Evolutionary conservation across 177 flowering plant genomes (phyloP).

Genomic region (Vitis hybrid): DNA sequence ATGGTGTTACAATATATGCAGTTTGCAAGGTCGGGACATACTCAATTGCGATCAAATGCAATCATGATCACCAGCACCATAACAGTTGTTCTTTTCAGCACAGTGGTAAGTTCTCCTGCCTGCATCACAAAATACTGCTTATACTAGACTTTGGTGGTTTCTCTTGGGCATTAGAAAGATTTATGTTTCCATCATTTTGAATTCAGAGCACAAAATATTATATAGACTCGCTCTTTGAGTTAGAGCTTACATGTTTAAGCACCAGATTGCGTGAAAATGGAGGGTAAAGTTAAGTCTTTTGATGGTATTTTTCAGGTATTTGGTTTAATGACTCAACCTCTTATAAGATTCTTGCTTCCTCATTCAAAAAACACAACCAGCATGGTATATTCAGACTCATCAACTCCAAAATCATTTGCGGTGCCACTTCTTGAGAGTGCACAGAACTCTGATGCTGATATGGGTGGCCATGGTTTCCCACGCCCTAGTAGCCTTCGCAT

Average conservation of each 20-base stretch:
- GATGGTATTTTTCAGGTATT: conserved; percentile 33
- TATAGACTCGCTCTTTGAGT: not conserved
- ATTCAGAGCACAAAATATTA: not conserved
- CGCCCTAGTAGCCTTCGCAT: conserved; percentile 44
- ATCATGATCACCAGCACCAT: conserved; percentile 67
- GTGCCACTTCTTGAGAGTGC: conserved; percentile 35
- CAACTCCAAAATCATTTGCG: conserved; percentile 31
- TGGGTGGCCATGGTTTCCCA: conserved; percentile 11
- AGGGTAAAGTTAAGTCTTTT: no score
- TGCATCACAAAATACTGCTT: not conserved
- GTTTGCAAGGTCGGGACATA: conserved; percentile 53
- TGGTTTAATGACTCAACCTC: conserved; percentile 53
- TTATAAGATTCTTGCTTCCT: conserved; percentile 41
- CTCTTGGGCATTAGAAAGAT: not conserved
- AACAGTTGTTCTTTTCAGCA: conserved; percentile 59
- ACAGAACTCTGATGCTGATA: conserved; percentile 33
- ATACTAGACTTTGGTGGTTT: not conserved
- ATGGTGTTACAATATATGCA: conserved; percentile 19
- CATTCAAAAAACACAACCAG: conserved; percentile 23
- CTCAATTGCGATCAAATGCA: conserved; percentile 40
- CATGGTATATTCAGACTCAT: conserved; percentile 26
- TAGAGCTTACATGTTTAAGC: no score
- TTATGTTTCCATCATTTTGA: not conserved
- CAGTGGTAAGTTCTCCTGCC: conserved; percentile 37
- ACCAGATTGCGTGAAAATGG: no score